Base-by-base conservation (phyloP, 1,139 yeast species). In the Diutina sp. region DNA sequence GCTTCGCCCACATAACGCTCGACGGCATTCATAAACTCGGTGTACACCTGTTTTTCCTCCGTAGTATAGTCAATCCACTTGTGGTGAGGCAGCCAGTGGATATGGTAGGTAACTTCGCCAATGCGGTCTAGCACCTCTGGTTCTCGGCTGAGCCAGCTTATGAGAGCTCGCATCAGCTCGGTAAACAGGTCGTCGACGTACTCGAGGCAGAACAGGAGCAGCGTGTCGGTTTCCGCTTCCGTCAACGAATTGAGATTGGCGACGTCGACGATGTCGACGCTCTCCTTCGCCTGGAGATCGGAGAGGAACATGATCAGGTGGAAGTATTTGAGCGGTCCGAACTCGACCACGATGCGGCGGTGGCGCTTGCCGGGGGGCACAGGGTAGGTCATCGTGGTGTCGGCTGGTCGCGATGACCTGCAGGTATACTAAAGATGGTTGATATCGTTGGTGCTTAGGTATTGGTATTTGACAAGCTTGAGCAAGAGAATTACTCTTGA, bases 261-360 rank as follows among this genome's bases (percentile, higher is more conserved):
- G 44, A 50, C 44, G 18, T 50, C 53, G 16, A 50, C 44, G n/a
- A 50, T 32, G 16, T 30, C 41, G n/a, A 50, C 53, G 29, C 18
- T 44, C 16, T 50, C 53, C 35, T 50, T 50, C 45, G 41, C 32
- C 44, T 50, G 53, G 16, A 50, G 44, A 3, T 50, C 53, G 32
- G 53, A 50, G 4, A 50, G 28, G 25, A 32, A 50, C 53, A 50
- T 50, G 25, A 50, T 50, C 45, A 32, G 45, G 8, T 50, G 53
- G 44, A 50, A 50, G 53, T 50, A 50, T 21, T 50, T 50, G 41
- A 50, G 53, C 29, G 28, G 44, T 6, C 41, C 53, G 16, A 50
- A 50, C 53, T 50, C 44, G n/a, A 50, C 45, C 53, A 50, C 53
- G 25, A 30, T 18, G n/a, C 53, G 53, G 44, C n/a, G 28, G 53